Base-by-base conservation (phyloP, 495 filamentous ascomycete species). In the Apiosordaria backusii region DNA sequence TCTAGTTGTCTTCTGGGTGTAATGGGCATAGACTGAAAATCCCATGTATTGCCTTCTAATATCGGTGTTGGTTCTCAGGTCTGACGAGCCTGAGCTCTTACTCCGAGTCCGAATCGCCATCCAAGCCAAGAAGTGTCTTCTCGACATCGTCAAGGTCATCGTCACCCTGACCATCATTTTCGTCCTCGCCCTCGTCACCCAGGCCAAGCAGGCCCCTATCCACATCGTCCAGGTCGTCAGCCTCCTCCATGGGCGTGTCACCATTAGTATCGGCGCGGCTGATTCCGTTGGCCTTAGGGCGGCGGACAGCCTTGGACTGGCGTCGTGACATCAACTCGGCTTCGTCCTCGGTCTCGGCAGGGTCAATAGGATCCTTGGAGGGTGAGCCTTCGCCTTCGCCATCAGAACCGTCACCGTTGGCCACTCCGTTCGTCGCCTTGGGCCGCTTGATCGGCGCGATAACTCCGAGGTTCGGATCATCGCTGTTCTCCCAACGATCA, bases 401-500 rank as follows among this genome's bases (percentile, higher is more conserved):
- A 22, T 61, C 59, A 5, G 59, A 61, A 13, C 71, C 67, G 26
- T 70, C 69, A 4, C 35, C 64, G 15, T 68, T 65, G n/a, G 59
- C 67, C 24, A 62, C 68, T 18, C 63, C 67, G 62, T 69, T 70
- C 59, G 70, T 60, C 13, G 64, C 18, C 75, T 75, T 76, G 16
- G 74, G 65, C 62, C 76, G 75, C 70, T 84, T 84, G 19, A 68
- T 63, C 5, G 77, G 75, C 19, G 71, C 68, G 63, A 84, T 75
- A 29, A 85, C 76, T 4, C 82, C 81, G 1, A 83, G 71, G 4
- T 79, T 76, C 1, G 78, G 72, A 27, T 75, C 85, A 45, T 82
- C 80, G 35, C 85, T 80, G 55, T 77, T 78, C 59, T 89, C 86
- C 91, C 91, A 93, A 24, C 92, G 85, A 64, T 86, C 81, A n/a